Evolutionary conservation across 1,284 basidiomycete genomes (phyloP).

Genomic region (Austropuccinia psidii): DNA sequence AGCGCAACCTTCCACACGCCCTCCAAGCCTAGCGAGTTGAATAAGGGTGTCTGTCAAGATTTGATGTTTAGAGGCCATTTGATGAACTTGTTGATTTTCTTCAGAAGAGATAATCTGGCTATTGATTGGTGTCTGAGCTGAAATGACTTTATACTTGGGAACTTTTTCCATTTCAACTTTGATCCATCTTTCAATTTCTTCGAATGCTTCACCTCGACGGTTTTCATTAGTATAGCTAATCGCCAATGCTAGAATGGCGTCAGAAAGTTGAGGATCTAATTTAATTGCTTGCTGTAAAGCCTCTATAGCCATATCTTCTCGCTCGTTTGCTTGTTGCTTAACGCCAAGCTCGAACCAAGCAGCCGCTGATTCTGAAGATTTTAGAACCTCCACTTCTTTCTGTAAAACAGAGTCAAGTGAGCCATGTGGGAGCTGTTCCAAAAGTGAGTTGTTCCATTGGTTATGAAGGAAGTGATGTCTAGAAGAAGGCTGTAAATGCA

Average conservation of each 20-base stretch:
- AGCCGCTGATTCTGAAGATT: slow-evolving; percentile 60
- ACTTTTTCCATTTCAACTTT: neutral
- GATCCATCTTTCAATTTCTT: slow-evolving; percentile 78
- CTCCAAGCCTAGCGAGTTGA: slow-evolving; percentile 45
- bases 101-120: no score
- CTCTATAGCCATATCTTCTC: slow-evolving; percentile 79
- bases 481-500: slow-evolving; percentile 34
- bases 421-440: slow-evolving; percentile 40
- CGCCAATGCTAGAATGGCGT: slow-evolving; percentile 82
- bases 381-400: slow-evolving; percentile 81
- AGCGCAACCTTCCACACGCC: slow-evolving; percentile 12
- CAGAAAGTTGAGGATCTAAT: slow-evolving; percentile 62
- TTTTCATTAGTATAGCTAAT: slow-evolving; percentile 90
- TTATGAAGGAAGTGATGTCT: slow-evolving; percentile 13
- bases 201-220: slow-evolving; percentile 58
- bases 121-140: no score
- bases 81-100: neutral
- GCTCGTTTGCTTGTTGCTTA: slow-evolving; percentile 96
- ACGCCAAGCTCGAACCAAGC: slow-evolving; percentile 91
- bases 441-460: slow-evolving; percentile 37
- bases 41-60: slow-evolving; percentile 47
- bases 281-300: slow-evolving; percentile 74
- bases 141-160: neutral
- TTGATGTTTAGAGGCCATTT: slow-evolving; percentile 41
- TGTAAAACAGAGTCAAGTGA: slow-evolving; percentile 54